A percentile compares a stretch with the other conserved stretches of the same genome.
These are phyloP conservation scores for Sisymbrium altissimum DNA, from an alignment of 345 rosid species.

Conservation along the genomic window DNA sequence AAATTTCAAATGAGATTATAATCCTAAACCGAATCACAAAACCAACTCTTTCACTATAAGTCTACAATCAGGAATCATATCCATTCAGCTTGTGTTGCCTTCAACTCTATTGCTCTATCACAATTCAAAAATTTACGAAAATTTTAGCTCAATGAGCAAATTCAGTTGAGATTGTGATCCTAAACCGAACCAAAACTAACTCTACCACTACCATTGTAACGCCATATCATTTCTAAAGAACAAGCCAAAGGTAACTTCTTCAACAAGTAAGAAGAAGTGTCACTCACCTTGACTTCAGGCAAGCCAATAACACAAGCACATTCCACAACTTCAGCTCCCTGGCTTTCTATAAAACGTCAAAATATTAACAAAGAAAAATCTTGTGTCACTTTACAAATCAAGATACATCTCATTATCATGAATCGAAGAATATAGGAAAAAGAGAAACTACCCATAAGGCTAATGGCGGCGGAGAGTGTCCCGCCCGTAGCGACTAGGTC, in stretches of 20 bases:
- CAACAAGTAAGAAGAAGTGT: background rate
- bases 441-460: conserved; percentile 56
- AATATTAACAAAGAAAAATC: background rate
- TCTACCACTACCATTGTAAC: background rate
- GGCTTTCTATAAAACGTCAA: conserved; percentile 46
- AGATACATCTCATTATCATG: background rate
- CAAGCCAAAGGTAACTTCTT: conserved; percentile 9
- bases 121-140: background rate
- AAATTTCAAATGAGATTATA: too few relatives aligned
- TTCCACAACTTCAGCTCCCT: conserved; percentile 62
- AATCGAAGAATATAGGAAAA: background rate
- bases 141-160: background rate
- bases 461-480: conserved; percentile 77
- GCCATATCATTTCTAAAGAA: background rate
- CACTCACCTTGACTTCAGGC: conserved; percentile 61
- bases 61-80: background rate
- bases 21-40: background rate
- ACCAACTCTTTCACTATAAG: background rate
- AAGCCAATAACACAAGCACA: conserved; percentile 81
- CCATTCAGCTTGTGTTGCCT: conserved; percentile 68
- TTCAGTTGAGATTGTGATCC: background rate
- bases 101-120: conserved; percentile 24
- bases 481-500: conserved; percentile 94
- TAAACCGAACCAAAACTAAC: background rate
- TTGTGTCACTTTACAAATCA: background rate